Conservation (phyloP, 495 filamentous ascomycete species). For the Xylona heveae region DNA sequence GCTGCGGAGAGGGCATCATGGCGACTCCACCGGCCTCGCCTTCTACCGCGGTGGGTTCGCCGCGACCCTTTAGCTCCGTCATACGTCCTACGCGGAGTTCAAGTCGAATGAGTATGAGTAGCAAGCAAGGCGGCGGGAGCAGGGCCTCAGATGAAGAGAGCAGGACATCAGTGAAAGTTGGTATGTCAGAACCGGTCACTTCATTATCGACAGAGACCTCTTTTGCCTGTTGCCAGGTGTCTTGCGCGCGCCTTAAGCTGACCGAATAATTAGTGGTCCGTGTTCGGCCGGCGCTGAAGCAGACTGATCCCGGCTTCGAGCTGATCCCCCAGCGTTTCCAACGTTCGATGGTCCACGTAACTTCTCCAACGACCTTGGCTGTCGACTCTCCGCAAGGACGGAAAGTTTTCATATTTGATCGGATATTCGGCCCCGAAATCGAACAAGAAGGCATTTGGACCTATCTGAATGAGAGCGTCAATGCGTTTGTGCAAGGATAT, state of each 20-base stretch:
- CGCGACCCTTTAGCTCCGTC: conserved; percentile 68
- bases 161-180: conserved; percentile 97
- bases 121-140: conserved; percentile 59
- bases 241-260: conserved; percentile 8
- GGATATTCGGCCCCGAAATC: conserved; percentile 71
- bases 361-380: conserved; percentile 59
- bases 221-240: conserved; percentile 2
- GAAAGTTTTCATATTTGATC: conserved; percentile 90
- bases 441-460: conserved; percentile 87
- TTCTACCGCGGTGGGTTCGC: conserved; percentile 30
- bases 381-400: conserved; percentile 82
- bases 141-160: conserved; percentile 84
- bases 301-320: conserved; percentile 78
- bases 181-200: conserved; percentile 34
- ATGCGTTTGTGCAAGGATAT: conserved; percentile 85
- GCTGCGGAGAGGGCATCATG: conserved; percentile 16
- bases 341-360: conserved; percentile 76
- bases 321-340: conserved; percentile 92
- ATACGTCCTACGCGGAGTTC: conserved; percentile 62
- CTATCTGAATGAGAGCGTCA: conserved; percentile 77
- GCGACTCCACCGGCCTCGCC: conserved; percentile 34
- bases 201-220: conserved; percentile 5
- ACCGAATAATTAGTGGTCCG: conserved; percentile 49
- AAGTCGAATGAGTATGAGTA: conserved; percentile 78
- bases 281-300: conserved; percentile 70